A percentile compares a stretch with the other conserved stretches of the same genome.
Conservation (phyloP, 1,284 basidiomycete species). For the Porphyrellus sp. region DNA sequence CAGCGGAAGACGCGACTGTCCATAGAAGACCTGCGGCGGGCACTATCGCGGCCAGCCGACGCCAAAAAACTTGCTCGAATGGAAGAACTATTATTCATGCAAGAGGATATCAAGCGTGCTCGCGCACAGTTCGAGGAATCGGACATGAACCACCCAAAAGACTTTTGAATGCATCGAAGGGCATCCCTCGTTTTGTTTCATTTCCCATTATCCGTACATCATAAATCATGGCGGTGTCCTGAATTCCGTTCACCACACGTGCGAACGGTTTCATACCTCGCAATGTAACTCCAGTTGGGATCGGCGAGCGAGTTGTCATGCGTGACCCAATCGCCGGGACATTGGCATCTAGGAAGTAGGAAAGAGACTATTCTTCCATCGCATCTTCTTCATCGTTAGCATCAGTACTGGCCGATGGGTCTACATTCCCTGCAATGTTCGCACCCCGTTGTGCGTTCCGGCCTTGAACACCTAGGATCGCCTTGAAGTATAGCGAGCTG, state of each 20-base stretch:
- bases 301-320: not conserved
- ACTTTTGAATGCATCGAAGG: constrained; percentile 34
- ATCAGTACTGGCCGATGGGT: constrained; percentile 26
- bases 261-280: not conserved
- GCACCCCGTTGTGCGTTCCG: constrained; percentile 36
- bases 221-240: constrained; percentile 4
- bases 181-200: constrained; percentile 7
- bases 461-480: constrained; percentile 52
- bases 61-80: constrained; percentile 84
- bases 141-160: constrained; percentile 53
- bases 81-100: constrained; percentile 88
- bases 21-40: constrained; percentile 77
- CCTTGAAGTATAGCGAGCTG: constrained; percentile 12
- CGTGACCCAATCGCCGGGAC: constrained; percentile 1
- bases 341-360: not conserved
- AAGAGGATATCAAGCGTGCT: constrained; percentile 89
- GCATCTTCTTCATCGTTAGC: constrained; percentile 43
- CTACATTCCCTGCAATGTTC: constrained; percentile 17
- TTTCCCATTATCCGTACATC: constrained; percentile 8
- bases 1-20: constrained; percentile 69
- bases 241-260: not conserved
- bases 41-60: constrained; percentile 72
- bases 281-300: not conserved
- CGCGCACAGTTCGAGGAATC: constrained; percentile 73
- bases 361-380: constrained; percentile 55